phyloP scores from a whole-genome alignment of 179 eudicot genomes.

The Gypsophila paniculata region DNA sequence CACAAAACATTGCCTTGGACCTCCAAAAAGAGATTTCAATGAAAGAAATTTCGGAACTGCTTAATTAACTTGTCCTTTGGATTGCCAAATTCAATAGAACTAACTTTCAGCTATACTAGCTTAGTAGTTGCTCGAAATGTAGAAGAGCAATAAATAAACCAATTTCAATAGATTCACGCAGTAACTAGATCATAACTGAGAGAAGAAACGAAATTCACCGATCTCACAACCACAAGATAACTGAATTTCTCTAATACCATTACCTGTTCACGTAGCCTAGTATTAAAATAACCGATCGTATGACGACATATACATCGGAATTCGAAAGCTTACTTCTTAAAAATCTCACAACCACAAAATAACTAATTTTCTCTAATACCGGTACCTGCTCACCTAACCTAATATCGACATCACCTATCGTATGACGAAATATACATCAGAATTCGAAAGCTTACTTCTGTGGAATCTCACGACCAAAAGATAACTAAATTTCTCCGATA shows the following conservation, averaged over 20 bases:
- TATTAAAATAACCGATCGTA: not conserved
- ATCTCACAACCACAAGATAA: not conserved
- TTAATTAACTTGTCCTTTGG: not conserved
- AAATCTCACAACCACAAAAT: not conserved
- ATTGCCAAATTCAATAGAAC: not conserved
- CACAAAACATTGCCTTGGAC: not conserved
- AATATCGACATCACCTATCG: not conserved
- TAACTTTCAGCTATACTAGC: not conserved
- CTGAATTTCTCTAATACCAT: not conserved
- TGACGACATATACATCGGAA: not conserved
- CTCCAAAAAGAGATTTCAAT: not conserved
- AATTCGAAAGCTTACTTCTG: constrained; percentile 51
- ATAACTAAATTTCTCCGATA: not conserved
- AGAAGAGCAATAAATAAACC: not conserved
- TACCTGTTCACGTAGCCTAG: not conserved
- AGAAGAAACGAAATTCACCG: not conserved
- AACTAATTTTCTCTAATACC: not conserved
- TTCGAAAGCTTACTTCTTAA: constrained; percentile 55
- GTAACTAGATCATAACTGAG: not conserved
- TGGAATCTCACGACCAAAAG: constrained; percentile 12
- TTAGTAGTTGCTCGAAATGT: not conserved
- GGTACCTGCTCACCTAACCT: not conserved
- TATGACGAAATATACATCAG: not conserved
- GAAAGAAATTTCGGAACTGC: not conserved
- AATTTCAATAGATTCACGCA: not conserved